Percentiles rank a stretch among this genome's conserved stretches.
Conservation (phyloP, 2,329 filamentous ascomycete genomes). For the Thyridium curvatum region DNA sequence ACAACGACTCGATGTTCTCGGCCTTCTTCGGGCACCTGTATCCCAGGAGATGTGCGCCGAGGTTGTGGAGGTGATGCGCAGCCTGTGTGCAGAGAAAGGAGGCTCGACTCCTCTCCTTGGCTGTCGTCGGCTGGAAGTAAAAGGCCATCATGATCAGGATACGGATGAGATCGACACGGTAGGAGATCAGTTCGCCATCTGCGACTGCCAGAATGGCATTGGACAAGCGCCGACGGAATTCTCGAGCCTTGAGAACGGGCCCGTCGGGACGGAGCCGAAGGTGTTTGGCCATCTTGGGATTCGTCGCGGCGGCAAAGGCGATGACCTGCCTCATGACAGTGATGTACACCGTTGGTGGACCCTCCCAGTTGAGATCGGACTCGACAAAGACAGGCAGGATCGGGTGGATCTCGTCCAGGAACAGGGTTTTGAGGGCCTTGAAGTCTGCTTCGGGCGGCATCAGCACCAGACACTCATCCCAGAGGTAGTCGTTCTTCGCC, state of each 20-base stretch:
- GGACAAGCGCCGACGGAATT: constrained; percentile 42
- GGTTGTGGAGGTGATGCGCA: constrained; percentile 50
- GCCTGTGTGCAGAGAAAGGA: constrained; percentile 47
- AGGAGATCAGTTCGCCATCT: constrained; percentile 46
- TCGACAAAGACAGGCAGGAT: constrained; percentile 46
- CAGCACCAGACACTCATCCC: constrained; percentile 34
- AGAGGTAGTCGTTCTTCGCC: constrained; percentile 9
- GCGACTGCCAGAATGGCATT: constrained; percentile 42
- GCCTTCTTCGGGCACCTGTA: constrained; percentile 21
- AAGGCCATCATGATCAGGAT: constrained; percentile 48
- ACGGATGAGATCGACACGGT: constrained; percentile 49
- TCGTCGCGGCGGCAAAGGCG: constrained; percentile 41
- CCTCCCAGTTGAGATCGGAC: constrained; percentile 16
- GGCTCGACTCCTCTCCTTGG: constrained; percentile 48
- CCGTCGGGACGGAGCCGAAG: constrained; percentile 36
- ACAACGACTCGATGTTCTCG: constrained; percentile 40
- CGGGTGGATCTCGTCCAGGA: constrained; percentile 46
- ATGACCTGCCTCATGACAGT: constrained; percentile 47
- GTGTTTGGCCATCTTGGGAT: constrained; percentile 19
- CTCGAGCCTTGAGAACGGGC: constrained; percentile 32
- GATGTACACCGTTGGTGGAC: constrained; percentile 19
- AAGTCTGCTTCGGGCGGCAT: constrained; percentile 42
- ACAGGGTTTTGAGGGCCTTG: constrained; percentile 35
- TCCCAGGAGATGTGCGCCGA: constrained; percentile 46
- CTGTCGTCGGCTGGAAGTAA: constrained; percentile 49